These are phyloP conservation scores for Salvia splendens DNA, from an alignment of 257 asterid species.

Conservation along the genomic window DNA sequence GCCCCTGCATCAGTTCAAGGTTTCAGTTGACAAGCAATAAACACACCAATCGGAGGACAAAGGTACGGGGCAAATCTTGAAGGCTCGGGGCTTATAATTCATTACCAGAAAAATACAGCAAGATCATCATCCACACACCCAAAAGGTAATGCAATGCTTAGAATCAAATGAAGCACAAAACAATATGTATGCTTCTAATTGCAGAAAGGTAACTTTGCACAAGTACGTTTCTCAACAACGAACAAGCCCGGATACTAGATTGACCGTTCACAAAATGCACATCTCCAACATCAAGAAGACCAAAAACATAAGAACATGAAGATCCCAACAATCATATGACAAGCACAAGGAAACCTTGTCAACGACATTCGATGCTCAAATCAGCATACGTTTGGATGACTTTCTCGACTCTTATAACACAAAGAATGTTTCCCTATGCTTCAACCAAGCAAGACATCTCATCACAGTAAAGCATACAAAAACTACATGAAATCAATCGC, in stretches of 20 bases:
- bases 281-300: background rate
- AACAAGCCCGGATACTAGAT: background rate
- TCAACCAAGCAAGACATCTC: background rate
- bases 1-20: conserved; percentile 65
- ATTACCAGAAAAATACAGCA: background rate
- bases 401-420: background rate
- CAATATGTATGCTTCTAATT: background rate
- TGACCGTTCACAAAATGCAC: background rate
- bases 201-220: background rate
- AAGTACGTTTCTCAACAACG: background rate
- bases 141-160: background rate
- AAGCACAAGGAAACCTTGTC: background rate
- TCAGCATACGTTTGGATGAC: background rate
- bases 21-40: conserved; percentile 1
- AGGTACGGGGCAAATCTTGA: no score
- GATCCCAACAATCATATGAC: conserved; percentile 14
- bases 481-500: no score
- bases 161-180: background rate
- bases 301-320: background rate
- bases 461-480: background rate
- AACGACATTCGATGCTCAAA: background rate
- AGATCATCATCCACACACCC: background rate
- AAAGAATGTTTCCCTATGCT: background rate
- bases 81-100: no score
- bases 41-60: background rate